Evolutionary conservation across 306 rosid genomes (phyloP).

Genomic region (Herpetospermum pedunculosum): DNA sequence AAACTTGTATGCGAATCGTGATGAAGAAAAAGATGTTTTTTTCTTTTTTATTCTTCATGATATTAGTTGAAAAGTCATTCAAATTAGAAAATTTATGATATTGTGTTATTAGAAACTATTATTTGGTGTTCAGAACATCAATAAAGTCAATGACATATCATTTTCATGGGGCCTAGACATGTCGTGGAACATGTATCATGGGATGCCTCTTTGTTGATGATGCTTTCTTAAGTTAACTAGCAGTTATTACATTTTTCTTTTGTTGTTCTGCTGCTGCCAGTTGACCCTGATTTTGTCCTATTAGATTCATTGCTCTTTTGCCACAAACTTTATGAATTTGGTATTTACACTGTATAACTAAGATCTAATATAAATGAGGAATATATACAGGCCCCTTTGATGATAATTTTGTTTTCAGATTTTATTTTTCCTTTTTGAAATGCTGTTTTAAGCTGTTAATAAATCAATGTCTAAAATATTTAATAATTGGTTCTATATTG

Average conservation of each 20-base stretch:
- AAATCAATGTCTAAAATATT: too few species aligned
- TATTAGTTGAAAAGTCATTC: conserved; percentile 14
- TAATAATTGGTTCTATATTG: too few species aligned
- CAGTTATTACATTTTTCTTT: conserved; percentile 8
- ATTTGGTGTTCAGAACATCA: conserved; percentile 17
- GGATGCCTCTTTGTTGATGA: conserved; percentile 18
- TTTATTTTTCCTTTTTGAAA: background rate
- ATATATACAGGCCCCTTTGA: background rate
- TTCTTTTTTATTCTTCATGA: background rate
- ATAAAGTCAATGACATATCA: conserved; percentile 19
- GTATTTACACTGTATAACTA: background rate
- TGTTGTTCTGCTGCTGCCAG: conserved; percentile 3
- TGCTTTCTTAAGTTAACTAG: conserved; percentile 25
- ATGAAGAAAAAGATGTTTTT: background rate
- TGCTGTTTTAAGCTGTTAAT: background rate
- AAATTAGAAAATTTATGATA: conserved; percentile 12
- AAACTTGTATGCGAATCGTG: background rate
- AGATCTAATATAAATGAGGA: background rate
- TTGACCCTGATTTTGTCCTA: conserved; percentile 2
- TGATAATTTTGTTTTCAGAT: background rate
- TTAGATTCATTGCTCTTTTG: background rate
- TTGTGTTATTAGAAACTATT: conserved; percentile 18
- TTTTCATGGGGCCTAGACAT: conserved; percentile 42
- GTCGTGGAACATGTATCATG: conserved; percentile 19
- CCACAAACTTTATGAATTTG: background rate